A percentile compares a stretch with the other conserved stretches of the same genome.
Conservation (phyloP, 2,329 filamentous ascomycete genomes). For the Arthrobotrys sphaeroides region DNA sequence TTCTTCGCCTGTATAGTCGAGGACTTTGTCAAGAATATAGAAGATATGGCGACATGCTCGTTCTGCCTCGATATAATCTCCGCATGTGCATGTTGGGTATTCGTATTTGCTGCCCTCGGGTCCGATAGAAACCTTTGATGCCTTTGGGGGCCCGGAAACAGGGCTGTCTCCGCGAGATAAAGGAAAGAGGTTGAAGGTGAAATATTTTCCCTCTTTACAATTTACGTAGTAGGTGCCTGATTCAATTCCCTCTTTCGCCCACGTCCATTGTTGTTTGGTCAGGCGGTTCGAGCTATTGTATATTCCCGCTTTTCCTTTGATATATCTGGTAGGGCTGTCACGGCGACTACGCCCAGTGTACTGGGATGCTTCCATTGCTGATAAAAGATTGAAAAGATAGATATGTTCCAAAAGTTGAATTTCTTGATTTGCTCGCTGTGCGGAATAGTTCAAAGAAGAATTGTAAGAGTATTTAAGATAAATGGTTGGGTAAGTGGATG, state of each 20-base stretch:
- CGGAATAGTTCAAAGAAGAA: background rate
- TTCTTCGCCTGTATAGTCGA: constrained; percentile 17
- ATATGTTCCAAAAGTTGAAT: background rate
- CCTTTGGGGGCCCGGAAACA: background rate
- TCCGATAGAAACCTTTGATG: constrained; percentile 27
- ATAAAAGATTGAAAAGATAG: background rate
- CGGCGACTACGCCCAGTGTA: constrained; percentile 11
- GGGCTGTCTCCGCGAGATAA: background rate
- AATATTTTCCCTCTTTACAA: constrained; percentile 39
- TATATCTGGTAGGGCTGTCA: constrained; percentile 20
- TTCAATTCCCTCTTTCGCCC: constrained; percentile 37
- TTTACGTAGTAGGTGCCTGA: constrained; percentile 23
- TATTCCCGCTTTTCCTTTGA: constrained; percentile 20
- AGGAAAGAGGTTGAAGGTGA: constrained; percentile 35
- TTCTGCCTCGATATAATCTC: background rate
- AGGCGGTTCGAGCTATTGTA: constrained; percentile 38
- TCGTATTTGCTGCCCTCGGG: constrained; percentile 33
- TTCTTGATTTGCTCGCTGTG: background rate
- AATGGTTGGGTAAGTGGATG: background rate
- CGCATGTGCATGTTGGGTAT: constrained; percentile 32
- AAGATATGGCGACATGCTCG: constrained; percentile 45
- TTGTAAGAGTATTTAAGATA: background rate
- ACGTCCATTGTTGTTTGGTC: constrained; percentile 33
- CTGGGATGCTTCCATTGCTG: constrained; percentile 21
- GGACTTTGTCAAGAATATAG: constrained; percentile 35